Conservation (phyloP, 352 stramenopile genomes). For the Pythium pectinolyticum region DNA sequence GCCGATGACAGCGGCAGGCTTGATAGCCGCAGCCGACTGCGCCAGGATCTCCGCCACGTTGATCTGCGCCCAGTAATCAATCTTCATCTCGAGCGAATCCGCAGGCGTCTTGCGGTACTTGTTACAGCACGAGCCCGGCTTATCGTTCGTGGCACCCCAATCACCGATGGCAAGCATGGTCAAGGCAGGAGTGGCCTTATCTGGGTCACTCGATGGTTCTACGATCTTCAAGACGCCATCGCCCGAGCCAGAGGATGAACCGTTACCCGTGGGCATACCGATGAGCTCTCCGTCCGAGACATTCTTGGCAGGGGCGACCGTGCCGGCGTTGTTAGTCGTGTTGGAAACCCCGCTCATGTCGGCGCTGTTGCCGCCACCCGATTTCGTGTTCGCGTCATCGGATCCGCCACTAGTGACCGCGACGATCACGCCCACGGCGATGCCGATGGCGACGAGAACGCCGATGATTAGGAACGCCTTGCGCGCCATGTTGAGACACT, state of each 20-base stretch:
- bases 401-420: conserved; percentile 47
- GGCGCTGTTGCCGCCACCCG: background rate
- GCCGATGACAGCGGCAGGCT: conserved; percentile 67
- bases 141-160: conserved; percentile 85
- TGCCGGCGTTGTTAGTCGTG: conserved; percentile 7
- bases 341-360: conserved; percentile 3
- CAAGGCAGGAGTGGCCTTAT: conserved; percentile 43
- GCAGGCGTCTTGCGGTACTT: conserved; percentile 83
- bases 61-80: conserved; percentile 85
- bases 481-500: conserved; percentile 29
- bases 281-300: conserved; percentile 53
- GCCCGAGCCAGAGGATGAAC: conserved; percentile 31
- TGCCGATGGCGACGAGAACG: conserved; percentile 68
- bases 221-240: conserved; percentile 23
- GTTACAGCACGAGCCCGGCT: conserved; percentile 87
- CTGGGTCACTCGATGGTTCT: conserved; percentile 64
- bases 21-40: conserved; percentile 67
- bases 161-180: conserved; percentile 87
- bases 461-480: conserved; percentile 73
- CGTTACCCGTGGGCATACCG: conserved; percentile 23
- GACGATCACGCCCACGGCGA: conserved; percentile 64
- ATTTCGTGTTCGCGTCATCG: conserved; percentile 29
- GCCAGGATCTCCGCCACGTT: conserved; percentile 80
- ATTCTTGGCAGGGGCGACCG: conserved; percentile 14
- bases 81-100: conserved; percentile 85